Evolutionary conservation across 129 eudicot genomes (phyloP).

Genomic region (Calendula officinalis): DNA sequence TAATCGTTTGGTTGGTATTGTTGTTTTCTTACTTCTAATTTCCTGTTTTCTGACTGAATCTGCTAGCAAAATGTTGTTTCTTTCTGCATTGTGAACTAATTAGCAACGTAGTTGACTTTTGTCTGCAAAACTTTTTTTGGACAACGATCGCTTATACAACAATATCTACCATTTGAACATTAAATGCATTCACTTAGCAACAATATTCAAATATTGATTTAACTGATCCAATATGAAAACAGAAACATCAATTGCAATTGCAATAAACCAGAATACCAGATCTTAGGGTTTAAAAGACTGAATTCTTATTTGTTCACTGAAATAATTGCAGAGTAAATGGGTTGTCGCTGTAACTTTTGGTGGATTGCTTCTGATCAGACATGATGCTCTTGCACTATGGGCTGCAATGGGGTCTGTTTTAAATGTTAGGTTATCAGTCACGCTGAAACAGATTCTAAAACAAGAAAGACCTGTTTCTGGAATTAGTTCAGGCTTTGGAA

Average conservation of each 20-base stretch:
- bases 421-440: slow-evolving; percentile 47
- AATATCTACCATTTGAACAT: no score
- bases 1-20: slow-evolving; percentile 52
- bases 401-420: slow-evolving; percentile 57
- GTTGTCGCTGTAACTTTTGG: slow-evolving; percentile 39
- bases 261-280: no score
- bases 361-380: slow-evolving; percentile 49
- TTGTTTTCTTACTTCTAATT: not conserved
- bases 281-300: no score
- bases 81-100: not conserved
- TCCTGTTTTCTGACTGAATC: not conserved
- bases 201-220: no score
- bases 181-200: no score
- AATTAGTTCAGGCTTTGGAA: slow-evolving; percentile 66
- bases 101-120: not conserved
- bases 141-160: not conserved
- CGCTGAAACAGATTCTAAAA: slow-evolving; percentile 54
- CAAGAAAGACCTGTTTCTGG: slow-evolving; percentile 71
- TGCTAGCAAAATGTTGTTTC: not conserved
- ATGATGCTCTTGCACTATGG: slow-evolving; percentile 78
- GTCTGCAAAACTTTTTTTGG: no score
- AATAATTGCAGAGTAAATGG: slow-evolving; percentile 76
- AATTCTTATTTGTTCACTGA: not conserved
- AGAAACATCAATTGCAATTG: no score
- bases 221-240: no score